A percentile compares a stretch with the other conserved stretches of the same genome.
These are phyloP conservation scores for Colletotrichum ledebouriae DNA, from an alignment of 2,329 filamentous ascomycete genomes.

Conservation along the genomic window DNA sequence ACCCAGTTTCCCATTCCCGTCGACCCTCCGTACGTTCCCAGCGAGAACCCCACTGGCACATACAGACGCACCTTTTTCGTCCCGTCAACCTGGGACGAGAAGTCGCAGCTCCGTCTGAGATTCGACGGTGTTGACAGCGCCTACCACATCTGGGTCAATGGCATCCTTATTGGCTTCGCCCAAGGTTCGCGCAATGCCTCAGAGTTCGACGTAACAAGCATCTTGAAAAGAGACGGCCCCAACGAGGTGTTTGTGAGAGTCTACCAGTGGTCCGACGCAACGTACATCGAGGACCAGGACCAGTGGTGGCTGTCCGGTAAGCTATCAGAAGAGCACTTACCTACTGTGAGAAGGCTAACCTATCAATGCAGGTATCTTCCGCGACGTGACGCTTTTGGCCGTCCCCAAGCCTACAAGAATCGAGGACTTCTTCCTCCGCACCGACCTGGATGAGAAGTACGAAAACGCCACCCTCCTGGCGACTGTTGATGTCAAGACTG, in stretches of 20 bases:
- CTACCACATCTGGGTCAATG: conserved; percentile 79
- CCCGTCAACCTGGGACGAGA: conserved; percentile 59
- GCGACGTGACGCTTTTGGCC: conserved; percentile 73
- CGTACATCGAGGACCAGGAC: conserved; percentile 79
- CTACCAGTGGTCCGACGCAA: conserved; percentile 78
- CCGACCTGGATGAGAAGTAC: conserved; percentile 65
- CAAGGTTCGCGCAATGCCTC: conserved; percentile 77
- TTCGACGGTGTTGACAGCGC: conserved; percentile 81
- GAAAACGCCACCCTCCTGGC: conserved; percentile 64
- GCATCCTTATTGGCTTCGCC: conserved; percentile 73
- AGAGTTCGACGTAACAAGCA: conserved; percentile 75
- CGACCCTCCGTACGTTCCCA: conserved; percentile 72
- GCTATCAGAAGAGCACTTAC: conserved; percentile 37
- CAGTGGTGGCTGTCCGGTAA: conserved; percentile 76
- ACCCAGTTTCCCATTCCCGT: conserved; percentile 75
- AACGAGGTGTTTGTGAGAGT: conserved; percentile 75
- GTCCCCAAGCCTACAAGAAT: conserved; percentile 66
- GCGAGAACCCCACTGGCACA: conserved; percentile 74
- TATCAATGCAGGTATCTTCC: conserved; percentile 66
- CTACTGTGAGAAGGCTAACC: neutral
- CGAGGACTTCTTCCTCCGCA: conserved; percentile 70
- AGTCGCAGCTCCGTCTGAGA: conserved; percentile 69
- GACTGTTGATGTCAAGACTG: conserved; percentile 58
- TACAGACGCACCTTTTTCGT: conserved; percentile 70
- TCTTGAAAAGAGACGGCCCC: conserved; percentile 54